A percentile compares a stretch with the other conserved stretches of the same genome.
Evolutionary conservation across 176 grass and related monocot genomes (phyloP).

Genomic region (Poa annua): DNA sequence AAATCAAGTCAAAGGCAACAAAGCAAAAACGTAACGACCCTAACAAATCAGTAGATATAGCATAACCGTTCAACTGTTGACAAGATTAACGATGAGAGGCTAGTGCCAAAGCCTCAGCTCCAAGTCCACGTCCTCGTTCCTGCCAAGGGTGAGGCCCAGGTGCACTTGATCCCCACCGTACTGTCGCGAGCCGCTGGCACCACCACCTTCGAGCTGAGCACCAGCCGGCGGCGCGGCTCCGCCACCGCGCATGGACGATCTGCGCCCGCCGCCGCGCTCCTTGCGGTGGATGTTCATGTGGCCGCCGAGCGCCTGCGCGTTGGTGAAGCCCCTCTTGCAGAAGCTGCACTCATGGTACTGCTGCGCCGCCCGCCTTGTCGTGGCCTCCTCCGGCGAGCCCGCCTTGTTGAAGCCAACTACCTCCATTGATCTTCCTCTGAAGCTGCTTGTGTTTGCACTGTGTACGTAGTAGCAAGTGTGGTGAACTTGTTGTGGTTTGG

Average conservation of each 20-base stretch:
- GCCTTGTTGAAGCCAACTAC: conserved; percentile 25
- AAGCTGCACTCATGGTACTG: conserved; percentile 60
- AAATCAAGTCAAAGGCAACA: conserved; percentile 5
- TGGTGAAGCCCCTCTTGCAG: conserved; percentile 77
- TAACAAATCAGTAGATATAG: neutral
- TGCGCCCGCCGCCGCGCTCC: conserved; percentile 23
- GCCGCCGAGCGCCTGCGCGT: conserved; percentile 71
- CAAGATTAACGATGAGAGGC: neutral
- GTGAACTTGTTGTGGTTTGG: neutral
- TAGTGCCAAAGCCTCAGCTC: conserved; percentile 56
- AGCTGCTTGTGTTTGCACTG: neutral
- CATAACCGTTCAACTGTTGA: neutral
- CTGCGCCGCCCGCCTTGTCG: conserved; percentile 31
- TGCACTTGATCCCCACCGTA: neutral
- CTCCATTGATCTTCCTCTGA: conserved; percentile 31
- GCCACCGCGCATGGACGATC: neutral
- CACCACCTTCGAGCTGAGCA: neutral
- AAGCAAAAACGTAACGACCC: conserved; percentile 1
- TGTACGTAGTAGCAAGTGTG: neutral
- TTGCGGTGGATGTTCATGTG: conserved; percentile 89
- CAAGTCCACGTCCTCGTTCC: conserved; percentile 48
- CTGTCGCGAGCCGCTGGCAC: neutral
- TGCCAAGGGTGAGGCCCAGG: conserved; percentile 42
- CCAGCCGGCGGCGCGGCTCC: neutral
- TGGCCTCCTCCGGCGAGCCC: conserved; percentile 27